A percentile compares a stretch with the other conserved stretches of the same genome.
Conservation (phyloP, 2,329 filamentous ascomycete genomes). For the Raffaelea albimanens region DNA sequence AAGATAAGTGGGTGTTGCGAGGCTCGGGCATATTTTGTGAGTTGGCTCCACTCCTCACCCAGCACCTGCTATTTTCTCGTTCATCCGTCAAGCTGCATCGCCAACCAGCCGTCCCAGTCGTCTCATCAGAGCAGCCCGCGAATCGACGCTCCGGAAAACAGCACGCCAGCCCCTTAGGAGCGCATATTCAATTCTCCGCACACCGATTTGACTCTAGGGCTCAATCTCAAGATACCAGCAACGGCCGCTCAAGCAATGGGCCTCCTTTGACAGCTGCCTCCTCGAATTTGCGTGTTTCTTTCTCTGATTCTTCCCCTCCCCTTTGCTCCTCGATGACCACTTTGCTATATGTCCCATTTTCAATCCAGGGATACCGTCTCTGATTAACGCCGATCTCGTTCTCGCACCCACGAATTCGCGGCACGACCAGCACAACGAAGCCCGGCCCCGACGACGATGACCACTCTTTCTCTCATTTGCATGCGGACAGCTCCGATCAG, state of each 20-base stretch:
- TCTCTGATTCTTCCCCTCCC: neutral
- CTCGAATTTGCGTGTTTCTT: neutral
- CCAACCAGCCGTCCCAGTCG: neutral
- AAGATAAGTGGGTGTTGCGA: neutral
- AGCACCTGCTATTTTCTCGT: neutral
- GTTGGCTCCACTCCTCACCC: slow-evolving; percentile 5
- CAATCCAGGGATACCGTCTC: no score
- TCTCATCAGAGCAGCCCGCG: no score
- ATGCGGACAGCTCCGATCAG: slow-evolving; percentile 40
- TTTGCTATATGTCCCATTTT: no score
- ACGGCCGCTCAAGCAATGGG: no score
- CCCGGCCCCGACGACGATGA: slow-evolving; percentile 40
- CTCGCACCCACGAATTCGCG: no score
- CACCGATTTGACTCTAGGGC: no score
- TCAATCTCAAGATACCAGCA: no score
- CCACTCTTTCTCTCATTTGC: slow-evolving; percentile 39
- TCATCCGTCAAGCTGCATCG: neutral
- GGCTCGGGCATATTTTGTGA: slow-evolving; percentile 1
- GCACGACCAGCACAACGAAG: slow-evolving; percentile 22
- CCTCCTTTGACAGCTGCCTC: neutral
- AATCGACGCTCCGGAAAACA: no score
- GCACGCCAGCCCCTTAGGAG: no score
- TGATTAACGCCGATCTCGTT: no score
- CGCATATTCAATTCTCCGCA: no score
- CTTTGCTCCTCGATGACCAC: neutral